Evolutionary conservation across 192 early-diverging fungal genomes (phyloP).

Genomic region (Backusella morwellensis): DNA sequence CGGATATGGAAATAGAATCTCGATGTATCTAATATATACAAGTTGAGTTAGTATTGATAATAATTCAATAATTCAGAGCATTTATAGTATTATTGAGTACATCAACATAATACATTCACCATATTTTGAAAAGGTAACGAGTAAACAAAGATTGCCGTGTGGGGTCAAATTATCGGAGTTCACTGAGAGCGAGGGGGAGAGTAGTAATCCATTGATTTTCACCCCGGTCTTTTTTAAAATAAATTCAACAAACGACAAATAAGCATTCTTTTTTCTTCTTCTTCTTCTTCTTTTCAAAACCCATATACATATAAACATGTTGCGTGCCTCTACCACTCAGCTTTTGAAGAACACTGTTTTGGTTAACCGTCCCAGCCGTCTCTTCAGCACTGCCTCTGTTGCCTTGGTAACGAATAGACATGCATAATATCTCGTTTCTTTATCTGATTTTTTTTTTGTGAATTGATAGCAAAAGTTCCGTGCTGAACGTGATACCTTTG

Average conservation of each 20-base stretch:
- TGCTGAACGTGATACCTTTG: constrained; percentile 88
- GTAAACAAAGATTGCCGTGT: not conserved
- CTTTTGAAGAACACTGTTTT: constrained; percentile 19
- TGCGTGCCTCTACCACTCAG: constrained; percentile 26
- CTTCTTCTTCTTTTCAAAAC: not conserved
- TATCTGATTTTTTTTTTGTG: not conserved
- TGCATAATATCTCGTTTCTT: not conserved
- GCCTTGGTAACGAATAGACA: constrained; percentile 22
- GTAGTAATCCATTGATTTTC: not conserved
- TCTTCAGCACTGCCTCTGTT: constrained; percentile 34
- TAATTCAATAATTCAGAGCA: not conserved
- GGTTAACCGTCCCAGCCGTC: constrained; percentile 15
- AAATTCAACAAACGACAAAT: constrained; percentile 1
- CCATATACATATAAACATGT: constrained; percentile 15
- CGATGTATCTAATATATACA: not conserved
- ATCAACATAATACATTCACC: too few relatives aligned
- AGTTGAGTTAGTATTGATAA: not conserved
- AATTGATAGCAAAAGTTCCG: constrained; percentile 60
- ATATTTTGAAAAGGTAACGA: not conserved
- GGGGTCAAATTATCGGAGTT: not conserved
- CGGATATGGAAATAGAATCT: not conserved
- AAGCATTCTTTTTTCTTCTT: not conserved
- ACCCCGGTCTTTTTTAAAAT: constrained; percentile 4
- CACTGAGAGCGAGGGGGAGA: not conserved
- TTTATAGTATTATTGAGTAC: too few relatives aligned